Evolutionary conservation across 306 rosid species (phyloP), one percentile per base, ranked within the genome.

Genomic region (Dicorynia guianensis): DNA sequence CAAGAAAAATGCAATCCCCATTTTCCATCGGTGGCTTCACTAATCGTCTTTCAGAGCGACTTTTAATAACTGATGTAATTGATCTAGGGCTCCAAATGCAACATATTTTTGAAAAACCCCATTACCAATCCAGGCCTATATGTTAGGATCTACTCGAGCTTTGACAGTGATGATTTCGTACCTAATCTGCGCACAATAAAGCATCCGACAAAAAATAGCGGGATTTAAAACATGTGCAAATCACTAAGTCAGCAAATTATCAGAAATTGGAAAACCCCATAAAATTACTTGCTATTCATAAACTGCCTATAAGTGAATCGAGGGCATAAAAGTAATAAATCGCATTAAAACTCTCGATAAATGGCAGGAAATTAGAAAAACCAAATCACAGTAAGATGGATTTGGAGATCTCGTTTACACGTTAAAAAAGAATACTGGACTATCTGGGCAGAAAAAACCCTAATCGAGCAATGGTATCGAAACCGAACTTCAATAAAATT

Each of bases 21-120:
- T 79, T 86, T 80, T 81, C 90, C 80, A 69, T 74, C 9, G 39
- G 55, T 20, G 68, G 36, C 61, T 52, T 87, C 74, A 79, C 82
- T 71, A 19, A n/a, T 44, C 78, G 76, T 70, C 67, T 82, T 61
- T 79, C 84, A 39, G 82, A 85, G 67, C 76, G 75, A 20, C 80
- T 81, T 57, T 79, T 79, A 82, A 61, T 76, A 39, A 71, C 44
- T 13, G 90, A 73, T 14, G 73, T 25, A 44, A 67, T 53, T 76
- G 71, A 85, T 77, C 76, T 30, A 59, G 17, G 79, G 40, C 56
- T 83, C 84, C 1, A 52, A 66, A 76, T 67, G 81, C 64, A 72
- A 71, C 79, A 69, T 46, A 25, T 67, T 77, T 76, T 77, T 78
- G 77, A 77, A 50, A 72, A 84, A n/a, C 74, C 72, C 68, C 75